Evolutionary conservation across 1,284 basidiomycete species (phyloP).

Genomic region (Amylostereum areolatum): DNA sequence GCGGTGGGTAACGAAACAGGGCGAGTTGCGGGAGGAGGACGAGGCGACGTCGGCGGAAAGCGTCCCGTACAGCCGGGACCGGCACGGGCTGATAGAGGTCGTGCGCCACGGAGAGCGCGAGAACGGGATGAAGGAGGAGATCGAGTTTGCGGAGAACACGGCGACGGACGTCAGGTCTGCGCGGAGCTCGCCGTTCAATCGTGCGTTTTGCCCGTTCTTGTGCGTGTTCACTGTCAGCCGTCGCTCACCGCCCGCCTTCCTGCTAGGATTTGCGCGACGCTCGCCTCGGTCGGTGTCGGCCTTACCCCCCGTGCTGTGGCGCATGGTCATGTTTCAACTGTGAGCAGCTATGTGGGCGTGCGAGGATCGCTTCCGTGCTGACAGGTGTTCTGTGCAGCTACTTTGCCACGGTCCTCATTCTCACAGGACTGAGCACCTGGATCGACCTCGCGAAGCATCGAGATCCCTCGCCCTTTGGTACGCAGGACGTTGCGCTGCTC

Average conservation of each 20-base stretch:
- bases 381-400: slow-evolving; percentile 21
- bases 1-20: background rate
- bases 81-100: slow-evolving; percentile 2
- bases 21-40: background rate
- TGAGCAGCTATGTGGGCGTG: slow-evolving; percentile 10
- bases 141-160: background rate
- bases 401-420: slow-evolving; percentile 33
- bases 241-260: background rate
- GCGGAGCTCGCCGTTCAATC: slow-evolving; percentile 5
- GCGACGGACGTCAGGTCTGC: background rate
- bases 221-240: background rate
- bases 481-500: slow-evolving; percentile 49
- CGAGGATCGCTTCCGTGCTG: background rate
- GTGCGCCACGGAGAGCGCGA: background rate
- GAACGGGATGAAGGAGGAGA: slow-evolving; percentile 2
- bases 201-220: background rate
- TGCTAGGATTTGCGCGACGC: slow-evolving; percentile 7
- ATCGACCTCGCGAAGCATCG: slow-evolving; percentile 31
- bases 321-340: slow-evolving; percentile 23
- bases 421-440: slow-evolving; percentile 43
- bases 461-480: slow-evolving; percentile 39
- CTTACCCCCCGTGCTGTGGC: slow-evolving; percentile 15
- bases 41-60: background rate
- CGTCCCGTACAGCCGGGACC: slow-evolving; percentile 1
- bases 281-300: slow-evolving; percentile 3